These are phyloP conservation scores for Rhizoclosmatium globosum DNA, from an alignment of 192 early-diverging fungal species.

Conservation along the genomic window DNA sequence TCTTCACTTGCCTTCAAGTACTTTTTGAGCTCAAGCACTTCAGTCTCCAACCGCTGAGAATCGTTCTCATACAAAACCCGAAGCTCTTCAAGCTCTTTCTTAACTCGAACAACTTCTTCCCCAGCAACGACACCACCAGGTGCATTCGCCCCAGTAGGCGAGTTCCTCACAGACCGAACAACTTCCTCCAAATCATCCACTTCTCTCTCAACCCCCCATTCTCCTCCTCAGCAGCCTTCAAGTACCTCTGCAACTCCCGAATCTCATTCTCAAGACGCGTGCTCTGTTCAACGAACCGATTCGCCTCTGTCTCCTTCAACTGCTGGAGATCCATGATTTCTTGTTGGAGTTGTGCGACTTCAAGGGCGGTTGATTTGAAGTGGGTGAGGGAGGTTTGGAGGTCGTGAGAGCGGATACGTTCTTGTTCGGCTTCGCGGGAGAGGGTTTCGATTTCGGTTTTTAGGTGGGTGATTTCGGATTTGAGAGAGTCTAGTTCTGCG, in stretches of 20 bases:
- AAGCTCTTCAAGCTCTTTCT: too few species aligned
- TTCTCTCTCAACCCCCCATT: conserved; percentile 26
- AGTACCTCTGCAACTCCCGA: conserved; percentile 2
- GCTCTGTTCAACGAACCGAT: not conserved
- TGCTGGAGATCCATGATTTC: not conserved
- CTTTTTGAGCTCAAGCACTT: conserved; percentile 5
- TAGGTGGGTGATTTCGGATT: conserved; percentile 1
- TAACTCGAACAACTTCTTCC: too few species aligned
- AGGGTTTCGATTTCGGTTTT: not conserved
- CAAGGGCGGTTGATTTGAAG: not conserved
- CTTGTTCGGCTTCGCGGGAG: not conserved
- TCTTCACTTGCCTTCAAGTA: conserved; percentile 24
- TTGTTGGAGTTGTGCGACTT: not conserved
- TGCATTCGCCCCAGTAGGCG: too few species aligned
- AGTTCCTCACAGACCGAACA: too few species aligned
- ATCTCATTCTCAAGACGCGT: conserved; percentile 6
- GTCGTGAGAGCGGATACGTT: not conserved
- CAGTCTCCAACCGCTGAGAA: not conserved
- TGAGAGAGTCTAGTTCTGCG: conserved; percentile 2
- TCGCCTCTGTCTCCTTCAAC: not conserved
- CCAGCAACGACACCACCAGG: too few species aligned
- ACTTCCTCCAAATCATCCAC: conserved; percentile 29
- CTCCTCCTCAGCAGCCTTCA: conserved; percentile 22
- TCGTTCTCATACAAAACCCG: not conserved
- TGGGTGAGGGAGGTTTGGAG: not conserved